These are phyloP conservation scores for Euphorbia schlechtendalii DNA, from an alignment of 441 rosid genomes.

Conservation along the genomic window DNA sequence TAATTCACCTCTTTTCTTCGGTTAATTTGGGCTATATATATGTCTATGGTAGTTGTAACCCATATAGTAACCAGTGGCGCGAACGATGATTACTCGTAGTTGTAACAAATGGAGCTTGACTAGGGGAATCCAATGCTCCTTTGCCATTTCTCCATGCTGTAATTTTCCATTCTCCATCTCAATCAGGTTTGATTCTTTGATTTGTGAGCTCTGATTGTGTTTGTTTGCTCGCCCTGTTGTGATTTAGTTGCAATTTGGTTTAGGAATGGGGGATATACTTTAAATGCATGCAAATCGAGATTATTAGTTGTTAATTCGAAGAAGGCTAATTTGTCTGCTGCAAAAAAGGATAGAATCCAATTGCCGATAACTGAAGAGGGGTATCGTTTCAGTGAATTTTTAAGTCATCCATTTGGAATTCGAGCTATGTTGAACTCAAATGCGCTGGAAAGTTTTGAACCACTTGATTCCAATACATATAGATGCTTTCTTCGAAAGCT, in stretches of 20 bases:
- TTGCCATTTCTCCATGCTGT: neutral
- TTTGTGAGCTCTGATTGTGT: neutral
- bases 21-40: neutral
- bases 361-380: constrained; percentile 34
- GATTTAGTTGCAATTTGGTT: constrained; percentile 5
- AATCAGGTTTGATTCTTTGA: constrained; percentile 17
- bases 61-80: neutral
- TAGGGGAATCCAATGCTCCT: constrained; percentile 1
- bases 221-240: neutral
- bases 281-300: constrained; percentile 14
- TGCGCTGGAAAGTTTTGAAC: constrained; percentile 45
- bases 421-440: constrained; percentile 59
- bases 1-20: neutral
- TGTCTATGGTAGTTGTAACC: neutral
- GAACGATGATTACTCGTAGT: constrained; percentile 14
- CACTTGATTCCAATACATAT: constrained; percentile 46
- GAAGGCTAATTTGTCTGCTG: constrained; percentile 61
- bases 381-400: constrained; percentile 47
- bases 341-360: constrained; percentile 46
- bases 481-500: constrained; percentile 67
- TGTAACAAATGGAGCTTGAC: constrained; percentile 10
- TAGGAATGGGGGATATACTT: constrained; percentile 34
- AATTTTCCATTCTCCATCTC: constrained; percentile 7
- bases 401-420: constrained; percentile 65
- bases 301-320: constrained; percentile 28